A percentile compares a stretch with the other conserved stretches of the same genome.
Evolutionary conservation across 164 flowering plant genomes (phyloP).

Genomic region (Protea cynaroides): DNA sequence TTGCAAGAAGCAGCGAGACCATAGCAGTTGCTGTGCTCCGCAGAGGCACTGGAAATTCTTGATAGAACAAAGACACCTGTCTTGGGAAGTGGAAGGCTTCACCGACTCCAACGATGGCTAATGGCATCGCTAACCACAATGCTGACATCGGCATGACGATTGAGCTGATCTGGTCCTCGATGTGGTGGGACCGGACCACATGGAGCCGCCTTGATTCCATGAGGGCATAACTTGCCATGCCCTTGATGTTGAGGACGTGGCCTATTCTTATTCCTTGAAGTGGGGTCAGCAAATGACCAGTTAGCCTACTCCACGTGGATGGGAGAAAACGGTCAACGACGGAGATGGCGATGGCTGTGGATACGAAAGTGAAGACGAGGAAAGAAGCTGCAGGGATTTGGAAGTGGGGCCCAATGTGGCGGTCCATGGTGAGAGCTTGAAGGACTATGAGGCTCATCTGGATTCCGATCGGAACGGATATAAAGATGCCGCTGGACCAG

Average conservation of each 20-base stretch:
- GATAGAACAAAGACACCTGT: conserved; percentile 43
- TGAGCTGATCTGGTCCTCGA: conserved; percentile 10
- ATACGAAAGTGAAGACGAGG: conserved; percentile 27
- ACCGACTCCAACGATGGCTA: conserved; percentile 40
- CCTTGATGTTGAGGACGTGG: conserved; percentile 12
- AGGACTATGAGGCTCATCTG: conserved; percentile 40
- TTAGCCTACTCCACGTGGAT: conserved; percentile 7
- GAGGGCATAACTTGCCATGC: conserved; percentile 13
- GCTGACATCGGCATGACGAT: conserved; percentile 34
- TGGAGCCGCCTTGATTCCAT: conserved; percentile 19
- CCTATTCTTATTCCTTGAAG: conserved; percentile 20
- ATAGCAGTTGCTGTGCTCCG: conserved; percentile 39
- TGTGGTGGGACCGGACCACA: conserved; percentile 17
- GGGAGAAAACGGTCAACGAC: conserved; percentile 4
- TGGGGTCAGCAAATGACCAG: conserved; percentile 5
- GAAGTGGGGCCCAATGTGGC: conserved; percentile 48
- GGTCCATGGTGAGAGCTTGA: conserved; percentile 65
- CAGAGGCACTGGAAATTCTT: conserved; percentile 42
- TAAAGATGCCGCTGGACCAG: conserved; percentile 43
- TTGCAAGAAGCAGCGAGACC: conserved; percentile 32
- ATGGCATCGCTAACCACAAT: conserved; percentile 43
- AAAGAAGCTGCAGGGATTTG: conserved; percentile 58
- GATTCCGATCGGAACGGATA: conserved; percentile 42
- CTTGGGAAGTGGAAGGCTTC: conserved; percentile 64
- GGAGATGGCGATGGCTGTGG: conserved; percentile 6